Evolutionary conservation across 768 basidiomycete species (phyloP).

Genomic region (Lactarius psammicola): DNA sequence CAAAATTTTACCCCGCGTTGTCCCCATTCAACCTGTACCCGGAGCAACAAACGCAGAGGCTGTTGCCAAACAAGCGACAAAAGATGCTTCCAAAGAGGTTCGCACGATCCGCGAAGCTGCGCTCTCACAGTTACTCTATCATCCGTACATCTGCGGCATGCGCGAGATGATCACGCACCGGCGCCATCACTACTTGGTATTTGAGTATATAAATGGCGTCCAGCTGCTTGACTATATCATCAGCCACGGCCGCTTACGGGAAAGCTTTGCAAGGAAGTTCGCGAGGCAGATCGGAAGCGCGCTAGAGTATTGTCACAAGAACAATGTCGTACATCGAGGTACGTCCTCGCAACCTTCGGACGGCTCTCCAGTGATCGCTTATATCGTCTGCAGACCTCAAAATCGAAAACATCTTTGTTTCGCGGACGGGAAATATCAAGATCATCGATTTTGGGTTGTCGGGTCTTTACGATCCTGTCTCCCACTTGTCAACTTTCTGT

Average conservation of each 20-base stretch:
- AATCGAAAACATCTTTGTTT: constrained; percentile 99
- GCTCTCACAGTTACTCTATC: constrained; percentile 87
- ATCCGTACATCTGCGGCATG: too few species aligned
- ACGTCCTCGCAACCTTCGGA: constrained; percentile 29
- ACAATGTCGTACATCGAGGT: constrained; percentile 96
- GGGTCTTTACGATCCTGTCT: too few species aligned
- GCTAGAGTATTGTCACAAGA: constrained; percentile 94
- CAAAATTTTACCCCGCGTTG: too few species aligned
- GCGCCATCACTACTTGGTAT: too few species aligned
- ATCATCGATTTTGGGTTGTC: constrained; percentile 99
- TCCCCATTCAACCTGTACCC: constrained; percentile 53
- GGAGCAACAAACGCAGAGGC: constrained; percentile 52
- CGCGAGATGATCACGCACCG: too few species aligned
- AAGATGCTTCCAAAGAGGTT: constrained; percentile 94
- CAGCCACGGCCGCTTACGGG: too few species aligned
- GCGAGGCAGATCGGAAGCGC: too few species aligned
- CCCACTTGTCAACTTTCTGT: too few species aligned
- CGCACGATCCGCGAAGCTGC: constrained; percentile 95
- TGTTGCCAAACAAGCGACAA: constrained; percentile 74
- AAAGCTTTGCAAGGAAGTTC: too few species aligned
- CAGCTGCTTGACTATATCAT: too few species aligned
- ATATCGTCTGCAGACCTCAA: constrained; percentile 67
- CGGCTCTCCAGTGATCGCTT: neutral
- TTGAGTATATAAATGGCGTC: too few species aligned
- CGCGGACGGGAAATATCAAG: constrained; percentile 98